Conservation (phyloP, 1,284 basidiomycete genomes). For the Fomitopsis palustris region DNA sequence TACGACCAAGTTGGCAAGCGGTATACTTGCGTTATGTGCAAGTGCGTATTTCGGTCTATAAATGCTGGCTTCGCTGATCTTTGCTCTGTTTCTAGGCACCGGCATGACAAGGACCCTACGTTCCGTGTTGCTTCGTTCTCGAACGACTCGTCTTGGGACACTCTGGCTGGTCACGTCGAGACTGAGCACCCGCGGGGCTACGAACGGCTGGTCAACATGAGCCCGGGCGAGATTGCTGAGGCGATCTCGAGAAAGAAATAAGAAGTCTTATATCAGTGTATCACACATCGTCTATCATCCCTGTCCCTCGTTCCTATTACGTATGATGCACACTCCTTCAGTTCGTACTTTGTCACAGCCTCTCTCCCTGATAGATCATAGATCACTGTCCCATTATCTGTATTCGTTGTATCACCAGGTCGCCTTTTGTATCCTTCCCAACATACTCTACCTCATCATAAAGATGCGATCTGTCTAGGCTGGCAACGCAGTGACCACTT, state of each 20-base stretch:
- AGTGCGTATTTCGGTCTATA: constrained; percentile 11
- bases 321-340: too few species aligned
- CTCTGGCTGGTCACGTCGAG: constrained; percentile 16
- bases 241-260: not conserved
- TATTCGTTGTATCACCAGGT: too few species aligned
- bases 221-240: constrained; percentile 13
- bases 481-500: too few species aligned
- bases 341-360: not conserved
- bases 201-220: constrained; percentile 14
- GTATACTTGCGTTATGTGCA: constrained; percentile 20
- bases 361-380: too few species aligned
- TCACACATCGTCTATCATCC: not conserved
- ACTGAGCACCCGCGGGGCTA: constrained; percentile 16
- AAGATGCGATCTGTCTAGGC: too few species aligned
- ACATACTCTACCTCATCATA: too few species aligned
- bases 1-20: constrained; percentile 13
- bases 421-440: too few species aligned
- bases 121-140: constrained; percentile 7
- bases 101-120: not conserved
- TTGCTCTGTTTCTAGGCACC: not conserved
- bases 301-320: not conserved
- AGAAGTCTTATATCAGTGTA: too few species aligned
- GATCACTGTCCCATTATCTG: too few species aligned
- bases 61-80: too few species aligned
- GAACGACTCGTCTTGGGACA: constrained; percentile 14